Evolutionary conservation across 176 grass and related monocot species (phyloP), one percentile per base, ranked within the genome.

Genomic region (Lolium rigidum): DNA sequence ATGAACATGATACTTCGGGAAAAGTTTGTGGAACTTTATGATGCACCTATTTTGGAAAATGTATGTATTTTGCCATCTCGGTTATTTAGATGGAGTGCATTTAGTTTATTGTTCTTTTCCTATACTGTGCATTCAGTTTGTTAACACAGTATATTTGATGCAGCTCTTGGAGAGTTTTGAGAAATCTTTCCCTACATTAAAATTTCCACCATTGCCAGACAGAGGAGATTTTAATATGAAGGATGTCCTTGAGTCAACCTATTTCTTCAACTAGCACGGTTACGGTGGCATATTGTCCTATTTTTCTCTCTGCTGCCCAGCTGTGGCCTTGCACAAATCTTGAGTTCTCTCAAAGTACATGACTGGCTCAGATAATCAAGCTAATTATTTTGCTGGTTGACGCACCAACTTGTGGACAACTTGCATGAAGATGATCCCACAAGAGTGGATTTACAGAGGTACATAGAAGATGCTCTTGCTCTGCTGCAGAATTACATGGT

Each of bases 1-100:
- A 89, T 98, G 97, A 98, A 98, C 76, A 94, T 64, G 81, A 95
- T 95, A 85, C 97, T 98, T 6, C 94, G 97, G 35, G 93, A 95
- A 24, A 98, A 95, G 84, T 98, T 98, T 20, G 94, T 98, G 62
- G 97, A 98, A 80, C 90, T 98, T 64, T 95, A 98, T 10, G 90
- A 92, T 72, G 84, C 64, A 37, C 97, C 97, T 75, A 98, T 98
- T 82, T 86, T 95, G 25, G 94, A 98, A 85, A 84, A 95, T 84
- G 97, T 98, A 91, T 90, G 89, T 70, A 80, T 86, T 50, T 89
- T 61, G 24, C 88, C 86, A 55, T 38, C 57, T 41, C 15, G 70
- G 21, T 64, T 86, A 48, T 91, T 61, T 59, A 20, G 21, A 75
- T 14, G 10, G 10, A 59, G 56, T 81, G 55, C 35, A 43, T 56